These are phyloP conservation scores for Chrysanthemum makinoi DNA, from an alignment of 129 eudicot genomes.

Conservation along the genomic window DNA sequence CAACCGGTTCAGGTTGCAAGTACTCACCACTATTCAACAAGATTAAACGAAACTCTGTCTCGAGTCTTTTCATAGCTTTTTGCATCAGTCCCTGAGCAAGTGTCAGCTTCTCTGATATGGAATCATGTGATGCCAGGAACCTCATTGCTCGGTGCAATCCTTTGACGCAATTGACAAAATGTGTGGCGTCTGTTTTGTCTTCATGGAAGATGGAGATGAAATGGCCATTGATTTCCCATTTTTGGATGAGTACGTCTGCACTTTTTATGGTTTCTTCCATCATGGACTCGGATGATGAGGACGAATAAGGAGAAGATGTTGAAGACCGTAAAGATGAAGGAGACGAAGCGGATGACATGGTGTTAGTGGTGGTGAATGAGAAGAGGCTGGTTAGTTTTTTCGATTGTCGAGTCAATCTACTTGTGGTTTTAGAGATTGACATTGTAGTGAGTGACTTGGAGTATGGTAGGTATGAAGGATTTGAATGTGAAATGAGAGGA, in stretches of 20 bases:
- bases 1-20: conserved; percentile 37
- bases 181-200: conserved; percentile 38
- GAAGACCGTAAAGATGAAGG: background rate
- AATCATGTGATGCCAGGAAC: conserved; percentile 24
- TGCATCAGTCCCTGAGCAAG: conserved; percentile 50
- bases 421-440: conserved; percentile 17
- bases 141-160: conserved; percentile 50
- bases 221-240: conserved; percentile 48
- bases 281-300: conserved; percentile 26
- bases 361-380: conserved; percentile 16
- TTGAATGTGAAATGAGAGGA: background rate
- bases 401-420: conserved; percentile 5
- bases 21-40: conserved; percentile 37
- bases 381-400: conserved; percentile 12
- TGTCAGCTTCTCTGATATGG: conserved; percentile 38
- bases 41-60: conserved; percentile 54
- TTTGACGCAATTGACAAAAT: conserved; percentile 39
- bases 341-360: background rate
- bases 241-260: conserved; percentile 40
- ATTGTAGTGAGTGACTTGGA: background rate
- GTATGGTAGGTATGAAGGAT: background rate
- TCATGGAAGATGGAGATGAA: conserved; percentile 52
- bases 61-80: conserved; percentile 59
- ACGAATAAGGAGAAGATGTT: conserved; percentile 10
- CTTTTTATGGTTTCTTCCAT: conserved; percentile 24